Evolutionary conservation across 176 grass and related monocot genomes (phyloP).

Genomic region (Eleusine indica): DNA sequence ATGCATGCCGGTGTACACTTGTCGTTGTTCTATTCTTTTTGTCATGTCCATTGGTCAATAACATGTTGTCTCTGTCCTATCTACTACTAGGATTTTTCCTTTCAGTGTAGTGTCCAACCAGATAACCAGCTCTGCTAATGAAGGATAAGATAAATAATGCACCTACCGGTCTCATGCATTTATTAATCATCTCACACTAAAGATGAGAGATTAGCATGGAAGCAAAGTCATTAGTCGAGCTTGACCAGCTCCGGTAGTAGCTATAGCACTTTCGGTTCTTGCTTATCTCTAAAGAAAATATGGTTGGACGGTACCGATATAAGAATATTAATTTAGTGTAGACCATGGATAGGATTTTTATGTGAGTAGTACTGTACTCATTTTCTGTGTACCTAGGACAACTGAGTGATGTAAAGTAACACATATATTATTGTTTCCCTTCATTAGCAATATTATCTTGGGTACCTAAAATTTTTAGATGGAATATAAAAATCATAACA

Average conservation of each 20-base stretch:
- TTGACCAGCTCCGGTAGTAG: constrained; percentile 22
- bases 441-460: too few species aligned
- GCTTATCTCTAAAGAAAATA: constrained; percentile 54
- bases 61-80: neutral
- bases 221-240: constrained; percentile 34
- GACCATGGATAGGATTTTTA: neutral
- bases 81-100: neutral
- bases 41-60: constrained; percentile 19
- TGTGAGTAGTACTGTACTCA: neutral
- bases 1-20: neutral
- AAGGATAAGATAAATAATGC: constrained; percentile 50
- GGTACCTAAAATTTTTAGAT: too few species aligned
- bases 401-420: too few species aligned
- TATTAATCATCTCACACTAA: constrained; percentile 23
- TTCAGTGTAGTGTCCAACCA: constrained; percentile 33
- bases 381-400: too few species aligned
- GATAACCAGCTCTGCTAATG: constrained; percentile 14
- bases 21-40: neutral
- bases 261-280: constrained; percentile 31
- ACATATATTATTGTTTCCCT: too few species aligned
- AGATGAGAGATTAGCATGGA: constrained; percentile 26
- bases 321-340: too few species aligned
- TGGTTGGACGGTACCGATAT: neutral
- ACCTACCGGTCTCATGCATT: constrained; percentile 1
- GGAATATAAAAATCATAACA: too few species aligned